A percentile compares a stretch with the other conserved stretches of the same genome.
These are phyloP conservation scores for Artemisia tridentata DNA, from an alignment of 129 eudicot species.

Conservation along the genomic window DNA sequence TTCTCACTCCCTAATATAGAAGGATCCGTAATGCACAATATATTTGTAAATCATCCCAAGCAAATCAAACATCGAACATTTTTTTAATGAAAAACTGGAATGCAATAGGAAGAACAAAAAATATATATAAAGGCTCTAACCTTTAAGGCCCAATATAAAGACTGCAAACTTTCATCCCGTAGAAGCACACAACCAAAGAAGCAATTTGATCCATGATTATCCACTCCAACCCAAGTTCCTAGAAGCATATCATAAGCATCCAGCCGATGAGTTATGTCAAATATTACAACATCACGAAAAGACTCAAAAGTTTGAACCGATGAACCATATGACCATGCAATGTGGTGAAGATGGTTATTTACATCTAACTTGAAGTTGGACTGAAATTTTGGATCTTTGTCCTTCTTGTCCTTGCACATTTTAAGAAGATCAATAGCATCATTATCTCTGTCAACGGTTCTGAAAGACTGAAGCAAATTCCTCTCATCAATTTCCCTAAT, in stretches of 20 bases:
- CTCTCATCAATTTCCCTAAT: conserved; percentile 79
- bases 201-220: conserved; percentile 69
- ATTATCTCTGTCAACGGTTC: conserved; percentile 63
- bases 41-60: not conserved
- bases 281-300: conserved; percentile 70
- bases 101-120: not conserved
- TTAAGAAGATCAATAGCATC: conserved; percentile 76
- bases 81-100: conserved; percentile 5
- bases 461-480: conserved; percentile 70
- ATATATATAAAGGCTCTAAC: conserved; percentile 35
- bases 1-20: conserved; percentile 1
- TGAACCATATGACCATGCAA: conserved; percentile 79
- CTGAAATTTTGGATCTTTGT: conserved; percentile 63
- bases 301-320: conserved; percentile 53
- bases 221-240: conserved; percentile 83
- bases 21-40: conserved; percentile 7
- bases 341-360: conserved; percentile 72
- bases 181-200: conserved; percentile 71
- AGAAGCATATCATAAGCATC: conserved; percentile 88
- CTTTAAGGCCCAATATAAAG: conserved; percentile 85
- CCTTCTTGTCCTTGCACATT: conserved; percentile 77
- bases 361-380: conserved; percentile 69
- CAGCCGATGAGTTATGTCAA: conserved; percentile 77
- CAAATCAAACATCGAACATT: not conserved
- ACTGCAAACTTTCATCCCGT: conserved; percentile 70